phyloP scores from a whole-genome alignment of 2,329 filamentous ascomycete species.

The Talaromyces piceae region DNA sequence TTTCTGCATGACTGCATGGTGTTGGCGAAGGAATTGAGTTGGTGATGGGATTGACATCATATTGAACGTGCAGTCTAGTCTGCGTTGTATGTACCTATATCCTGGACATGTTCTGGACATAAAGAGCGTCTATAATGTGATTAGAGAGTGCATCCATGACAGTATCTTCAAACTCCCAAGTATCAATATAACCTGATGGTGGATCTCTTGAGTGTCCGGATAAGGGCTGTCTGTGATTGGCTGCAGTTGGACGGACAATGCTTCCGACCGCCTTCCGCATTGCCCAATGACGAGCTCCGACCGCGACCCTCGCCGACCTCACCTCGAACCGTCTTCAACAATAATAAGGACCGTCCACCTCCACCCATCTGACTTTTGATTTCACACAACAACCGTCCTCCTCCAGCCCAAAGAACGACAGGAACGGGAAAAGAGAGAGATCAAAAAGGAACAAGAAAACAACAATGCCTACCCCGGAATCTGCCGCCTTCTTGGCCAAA shows the following conservation, averaged over 20 bases:
- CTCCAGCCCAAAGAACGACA: no score
- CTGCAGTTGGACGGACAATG: background rate
- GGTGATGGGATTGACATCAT: background rate
- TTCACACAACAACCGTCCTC: background rate
- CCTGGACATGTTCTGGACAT: background rate
- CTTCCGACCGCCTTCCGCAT: background rate
- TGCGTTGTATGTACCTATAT: background rate
- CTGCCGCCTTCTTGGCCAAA: slow-evolving; percentile 55
- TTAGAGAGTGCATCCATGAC: no score
- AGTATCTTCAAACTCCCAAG: background rate
- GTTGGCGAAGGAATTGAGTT: background rate
- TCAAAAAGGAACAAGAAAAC: slow-evolving; percentile 1
- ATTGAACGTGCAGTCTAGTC: background rate
- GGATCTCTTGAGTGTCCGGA: no score
- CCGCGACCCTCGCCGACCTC: background rate
- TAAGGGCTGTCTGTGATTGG: background rate
- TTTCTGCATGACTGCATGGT: slow-evolving; percentile 1
- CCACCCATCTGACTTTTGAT: background rate
- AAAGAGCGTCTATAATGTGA: no score
- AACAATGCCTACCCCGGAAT: slow-evolving; percentile 59
- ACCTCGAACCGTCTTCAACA: background rate
- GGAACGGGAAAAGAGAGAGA: no score
- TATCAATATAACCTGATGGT: background rate
- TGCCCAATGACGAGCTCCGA: background rate
- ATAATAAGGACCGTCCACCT: no score